These are phyloP conservation scores for Rubia balearica DNA, from an alignment of 305 asterid species.

Conservation along the genomic window DNA sequence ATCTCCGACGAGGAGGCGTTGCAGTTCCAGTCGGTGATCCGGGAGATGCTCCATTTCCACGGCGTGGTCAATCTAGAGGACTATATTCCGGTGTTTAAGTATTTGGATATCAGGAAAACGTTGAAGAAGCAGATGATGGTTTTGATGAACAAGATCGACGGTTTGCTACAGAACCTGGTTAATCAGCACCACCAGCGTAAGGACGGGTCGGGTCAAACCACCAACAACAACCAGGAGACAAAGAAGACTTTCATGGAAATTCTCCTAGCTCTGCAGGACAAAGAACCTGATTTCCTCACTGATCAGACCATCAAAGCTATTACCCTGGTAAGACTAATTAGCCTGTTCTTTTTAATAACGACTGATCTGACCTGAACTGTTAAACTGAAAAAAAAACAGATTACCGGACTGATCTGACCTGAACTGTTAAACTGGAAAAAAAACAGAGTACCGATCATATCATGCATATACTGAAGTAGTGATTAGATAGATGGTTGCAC, in stretches of 20 bases:
- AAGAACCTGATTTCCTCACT: conserved; percentile 21
- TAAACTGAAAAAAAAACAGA: no score
- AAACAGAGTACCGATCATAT: no score
- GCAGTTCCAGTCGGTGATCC: conserved; percentile 19
- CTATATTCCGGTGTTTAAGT: conserved; percentile 23
- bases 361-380: no score
- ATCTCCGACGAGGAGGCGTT: conserved; percentile 25
- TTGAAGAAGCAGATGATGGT: conserved; percentile 23
- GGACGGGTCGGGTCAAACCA: neutral
- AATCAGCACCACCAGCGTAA: conserved; percentile 16
- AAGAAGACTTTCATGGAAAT: conserved; percentile 27
- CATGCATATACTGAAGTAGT: no score
- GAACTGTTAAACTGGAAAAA: no score
- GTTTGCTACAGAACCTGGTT: conserved; percentile 23
- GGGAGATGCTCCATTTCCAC: conserved; percentile 23
- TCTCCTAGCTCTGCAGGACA: conserved; percentile 28
- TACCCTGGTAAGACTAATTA: conserved; percentile 24
- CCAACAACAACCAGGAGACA: neutral
- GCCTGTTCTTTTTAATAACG: neutral
- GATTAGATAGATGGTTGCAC: no score
- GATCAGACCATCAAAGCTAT: conserved; percentile 33
- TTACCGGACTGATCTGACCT: no score
- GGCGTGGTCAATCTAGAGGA: conserved; percentile 25
- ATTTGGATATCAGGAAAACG: conserved; percentile 22
- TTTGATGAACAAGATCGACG: conserved; percentile 20